phyloP scores from a whole-genome alignment of 805 yeast species.

The Zygotorulaspora danielsina region DNA sequence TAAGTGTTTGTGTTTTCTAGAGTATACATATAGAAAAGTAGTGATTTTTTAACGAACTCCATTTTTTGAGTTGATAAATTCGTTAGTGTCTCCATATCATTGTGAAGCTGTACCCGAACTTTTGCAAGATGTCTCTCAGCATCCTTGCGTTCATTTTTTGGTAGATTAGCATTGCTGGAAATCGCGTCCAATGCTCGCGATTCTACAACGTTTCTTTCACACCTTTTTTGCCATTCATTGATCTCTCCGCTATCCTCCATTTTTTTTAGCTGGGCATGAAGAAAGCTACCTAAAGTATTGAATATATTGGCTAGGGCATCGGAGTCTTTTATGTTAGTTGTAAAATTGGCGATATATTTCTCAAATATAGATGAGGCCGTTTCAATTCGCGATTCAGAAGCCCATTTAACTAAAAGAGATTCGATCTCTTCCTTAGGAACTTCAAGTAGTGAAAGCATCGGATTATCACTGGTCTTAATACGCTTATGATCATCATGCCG shows the following conservation, averaged over 20 bases:
- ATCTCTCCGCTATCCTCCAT: constrained; percentile 44
- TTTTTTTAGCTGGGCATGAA: constrained; percentile 58
- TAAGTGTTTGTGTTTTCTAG: constrained; percentile 42
- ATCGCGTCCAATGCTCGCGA: constrained; percentile 46
- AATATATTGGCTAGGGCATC: constrained; percentile 44
- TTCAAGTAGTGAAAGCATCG: constrained; percentile 6
- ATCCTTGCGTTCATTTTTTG: constrained; percentile 46
- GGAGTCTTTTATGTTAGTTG: constrained; percentile 18
- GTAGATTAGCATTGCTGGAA: constrained; percentile 39
- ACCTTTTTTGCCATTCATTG: constrained; percentile 38
- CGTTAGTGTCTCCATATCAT: constrained; percentile 48
- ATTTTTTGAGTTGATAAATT: constrained; percentile 38
- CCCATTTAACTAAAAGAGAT: constrained; percentile 59
- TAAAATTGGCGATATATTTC: constrained; percentile 46
- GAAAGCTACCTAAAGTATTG: constrained; percentile 65
- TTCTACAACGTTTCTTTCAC: constrained; percentile 44
- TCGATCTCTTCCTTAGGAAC: constrained; percentile 31
- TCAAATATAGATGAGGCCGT: constrained; percentile 54
- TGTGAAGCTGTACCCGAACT: constrained; percentile 43
- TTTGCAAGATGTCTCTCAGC: constrained; percentile 51
- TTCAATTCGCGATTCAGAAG: constrained; percentile 65
- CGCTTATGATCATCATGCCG: not conserved
- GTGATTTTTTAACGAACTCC: constrained; percentile 48
- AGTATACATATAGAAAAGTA: constrained; percentile 55
- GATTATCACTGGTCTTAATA: not conserved